Percentiles rank a stretch among this genome's conserved stretches.
Conservation (phyloP, 805 yeast genomes). For the Candida schatavii region DNA sequence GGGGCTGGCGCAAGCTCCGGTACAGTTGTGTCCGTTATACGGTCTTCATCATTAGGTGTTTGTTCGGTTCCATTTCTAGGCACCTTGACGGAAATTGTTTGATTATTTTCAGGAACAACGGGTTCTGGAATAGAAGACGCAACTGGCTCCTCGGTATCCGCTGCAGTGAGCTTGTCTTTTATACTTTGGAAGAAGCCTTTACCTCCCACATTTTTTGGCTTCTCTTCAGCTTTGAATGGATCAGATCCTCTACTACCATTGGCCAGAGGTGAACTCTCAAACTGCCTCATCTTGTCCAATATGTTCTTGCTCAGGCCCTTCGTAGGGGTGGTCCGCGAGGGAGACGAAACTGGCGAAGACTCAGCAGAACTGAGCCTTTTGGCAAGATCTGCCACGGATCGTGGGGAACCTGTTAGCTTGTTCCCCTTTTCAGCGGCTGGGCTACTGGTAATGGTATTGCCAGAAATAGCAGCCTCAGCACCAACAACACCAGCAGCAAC, state of each 20-base stretch:
- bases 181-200: slow-evolving; percentile 35
- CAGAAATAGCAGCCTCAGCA: background rate
- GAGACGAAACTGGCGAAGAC: slow-evolving; percentile 12
- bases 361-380: slow-evolving; percentile 22
- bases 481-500: background rate
- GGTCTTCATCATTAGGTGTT: background rate
- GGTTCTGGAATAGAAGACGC: slow-evolving; percentile 5
- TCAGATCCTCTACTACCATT: background rate
- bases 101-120: background rate
- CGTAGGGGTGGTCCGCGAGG: slow-evolving; percentile 20
- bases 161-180: slow-evolving; percentile 24
- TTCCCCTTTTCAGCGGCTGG: background rate
- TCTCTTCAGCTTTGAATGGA: background rate
- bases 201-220: slow-evolving; percentile 6
- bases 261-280: slow-evolving; percentile 24
- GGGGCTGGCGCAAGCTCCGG: background rate
- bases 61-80: background rate
- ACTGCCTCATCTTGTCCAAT: slow-evolving; percentile 36
- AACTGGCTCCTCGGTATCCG: background rate
- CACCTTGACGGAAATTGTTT: background rate
- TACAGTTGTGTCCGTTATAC: background rate
- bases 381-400: slow-evolving; percentile 21
- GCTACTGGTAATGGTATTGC: background rate
- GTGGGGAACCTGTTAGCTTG: background rate
- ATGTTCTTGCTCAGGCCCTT: slow-evolving; percentile 18